Base-by-base conservation (phyloP, 2,329 filamentous ascomycete genomes). In the Fusarium pseudograminearum region DNA sequence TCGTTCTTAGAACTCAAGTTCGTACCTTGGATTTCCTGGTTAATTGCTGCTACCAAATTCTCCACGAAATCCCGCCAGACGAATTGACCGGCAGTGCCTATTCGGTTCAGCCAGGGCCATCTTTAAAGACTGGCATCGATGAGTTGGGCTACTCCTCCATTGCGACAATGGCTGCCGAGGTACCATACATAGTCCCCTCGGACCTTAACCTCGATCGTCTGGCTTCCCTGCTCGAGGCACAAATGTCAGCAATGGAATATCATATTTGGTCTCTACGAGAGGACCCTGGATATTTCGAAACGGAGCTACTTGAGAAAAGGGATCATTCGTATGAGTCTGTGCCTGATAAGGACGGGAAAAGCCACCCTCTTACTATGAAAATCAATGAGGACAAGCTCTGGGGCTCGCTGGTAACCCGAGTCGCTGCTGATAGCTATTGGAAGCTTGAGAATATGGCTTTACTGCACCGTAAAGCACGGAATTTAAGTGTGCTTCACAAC, bases 1-100 rank as follows among this genome's bases (percentile, higher is more conserved):
- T 83, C 0, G 74, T 86, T 4, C 77, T 90, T 3, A 83, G 88
- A 69, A 79, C 82, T 2, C 87, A 89, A 65, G 78, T 85, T 24
- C 75, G 78, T 4, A 67, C 87, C 0, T 75, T 85, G 16, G 33
- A 61, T 0, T 89, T 89, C 55, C 80, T 90, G 1, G 74, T 87
- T 4, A 65, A 78, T 3, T 86, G 81, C 68, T 86, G 81, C 57
- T 70, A 77, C 22, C 40, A 74, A 4, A 81, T 90, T 10, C 77
- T 90, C 3, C 85, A 85, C 45, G 87, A 89, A n/a, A 81, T 86
- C 9, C 57, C 78, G 0, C 9, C 54, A 0, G 75, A 78, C 1
- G 31, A 51, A 0, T 65, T 85, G 33, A 69, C 71, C 1, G 72
- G 65, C 22, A 1, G 73, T 3, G n/a, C 18, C 15, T 72, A 64